Evolutionary conservation across 441 rosid genomes (phyloP), one percentile per base, ranked within the genome.

Genomic region (Populus hybrid): DNA sequence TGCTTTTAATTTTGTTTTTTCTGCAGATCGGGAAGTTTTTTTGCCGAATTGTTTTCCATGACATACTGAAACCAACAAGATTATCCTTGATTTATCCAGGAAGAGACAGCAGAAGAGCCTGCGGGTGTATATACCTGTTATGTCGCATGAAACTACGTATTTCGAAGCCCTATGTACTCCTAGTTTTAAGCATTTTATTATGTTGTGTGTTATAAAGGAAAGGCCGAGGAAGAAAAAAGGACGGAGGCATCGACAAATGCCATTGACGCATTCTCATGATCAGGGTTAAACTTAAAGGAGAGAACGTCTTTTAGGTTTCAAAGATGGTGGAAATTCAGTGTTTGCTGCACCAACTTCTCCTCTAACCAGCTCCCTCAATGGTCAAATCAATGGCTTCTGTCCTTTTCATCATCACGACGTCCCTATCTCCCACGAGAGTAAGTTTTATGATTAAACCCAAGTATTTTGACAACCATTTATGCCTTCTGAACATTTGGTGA

Each of bases 261-360:
- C 84, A 67, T 82, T 80, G 78, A 76, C 77, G 64, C 9, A 59
- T 76, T 79, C 75, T 72, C 50, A 36, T 66, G 76, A 40, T 46
- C 61, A 18, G 61, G 21, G 61, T 53, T 53, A 53, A 53, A 53
- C 61, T 53, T 16, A 24, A 73, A 78, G 75, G 67, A 77, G 71
- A 78, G 24, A 24, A 74, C 14, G 28, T 72, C 71, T 59, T 75
- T n/a, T 63, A 75, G 74, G 65, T 81, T 74, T 78, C 75, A 74
- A 76, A 77, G 73, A 50, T 66, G 80, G 79, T 78, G 78, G 84
- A 80, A 80, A 63, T 38, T 61, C 66, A 64, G 86, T 75, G 84
- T 81, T 84, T 79, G 85, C 86, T 81, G 77, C 84, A 83, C 83
- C 88, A 88, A 86, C 91, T 81, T 85, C 86, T 73, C 80, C 87